These are phyloP conservation scores for Ogataea sp. DNA, from an alignment of 805 yeast species.

Conservation along the genomic window DNA sequence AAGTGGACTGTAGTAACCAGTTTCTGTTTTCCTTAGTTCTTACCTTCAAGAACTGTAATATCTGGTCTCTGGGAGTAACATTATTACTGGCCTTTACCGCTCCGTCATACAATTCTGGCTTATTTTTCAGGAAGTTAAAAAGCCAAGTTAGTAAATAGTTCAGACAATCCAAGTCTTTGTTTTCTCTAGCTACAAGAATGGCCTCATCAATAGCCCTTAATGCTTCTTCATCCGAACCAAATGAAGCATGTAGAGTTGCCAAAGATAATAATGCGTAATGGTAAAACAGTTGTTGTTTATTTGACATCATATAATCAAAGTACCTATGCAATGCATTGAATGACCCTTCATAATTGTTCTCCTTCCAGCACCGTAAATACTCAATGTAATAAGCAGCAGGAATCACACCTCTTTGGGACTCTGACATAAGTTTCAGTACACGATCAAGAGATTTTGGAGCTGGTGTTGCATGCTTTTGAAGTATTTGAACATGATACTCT, in stretches of 20 bases:
- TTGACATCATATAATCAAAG: conserved; percentile 71
- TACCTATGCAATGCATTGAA: conserved; percentile 50
- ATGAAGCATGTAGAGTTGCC: conserved; percentile 64
- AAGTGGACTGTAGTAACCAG: conserved; percentile 44
- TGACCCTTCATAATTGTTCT: conserved; percentile 54
- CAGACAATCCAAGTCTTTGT: conserved; percentile 64
- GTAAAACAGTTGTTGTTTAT: conserved; percentile 53
- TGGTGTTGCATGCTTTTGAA: conserved; percentile 45
- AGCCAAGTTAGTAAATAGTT: conserved; percentile 71
- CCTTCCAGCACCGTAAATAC: conserved; percentile 50
- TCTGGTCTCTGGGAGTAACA: conserved; percentile 49
- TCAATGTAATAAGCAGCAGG: conserved; percentile 47
- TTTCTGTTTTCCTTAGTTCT: conserved; percentile 43
- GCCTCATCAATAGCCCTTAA: conserved; percentile 80
- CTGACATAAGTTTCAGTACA: conserved; percentile 38
- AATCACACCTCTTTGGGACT: conserved; percentile 32
- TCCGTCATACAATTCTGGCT: conserved; percentile 45
- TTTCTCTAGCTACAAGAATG: conserved; percentile 78
- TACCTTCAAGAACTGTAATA: conserved; percentile 51
- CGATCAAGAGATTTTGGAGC: conserved; percentile 36
- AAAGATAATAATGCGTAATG: conserved; percentile 70
- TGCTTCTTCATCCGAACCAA: conserved; percentile 61
- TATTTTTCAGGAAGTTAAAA: conserved; percentile 56
- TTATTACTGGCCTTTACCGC: conserved; percentile 17
- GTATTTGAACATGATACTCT: conserved; percentile 42